Percentiles rank a stretch among this genome's conserved stretches.
These are phyloP conservation scores for Pontederia paniculata DNA, from an alignment of 176 grass and related monocot genomes.

Conservation along the genomic window DNA sequence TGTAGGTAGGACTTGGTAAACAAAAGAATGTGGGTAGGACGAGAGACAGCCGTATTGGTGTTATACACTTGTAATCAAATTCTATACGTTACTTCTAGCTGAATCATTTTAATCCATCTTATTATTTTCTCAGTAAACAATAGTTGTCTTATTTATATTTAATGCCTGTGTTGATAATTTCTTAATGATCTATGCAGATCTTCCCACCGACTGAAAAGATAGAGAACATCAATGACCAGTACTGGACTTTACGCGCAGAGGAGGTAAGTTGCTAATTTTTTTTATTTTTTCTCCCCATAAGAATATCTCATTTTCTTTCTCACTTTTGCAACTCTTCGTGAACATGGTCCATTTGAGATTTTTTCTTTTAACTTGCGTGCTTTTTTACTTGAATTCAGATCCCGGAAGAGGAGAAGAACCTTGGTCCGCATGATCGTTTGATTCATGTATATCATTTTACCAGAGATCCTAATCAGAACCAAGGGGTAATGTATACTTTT, in stretches of 20 bases:
- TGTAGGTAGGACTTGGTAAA: no score
- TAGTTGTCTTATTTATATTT: no score
- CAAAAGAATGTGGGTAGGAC: no score
- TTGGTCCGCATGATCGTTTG: slow-evolving; percentile 74
- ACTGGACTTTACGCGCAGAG: slow-evolving; percentile 94
- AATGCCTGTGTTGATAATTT: background rate
- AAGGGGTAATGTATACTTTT: slow-evolving; percentile 49
- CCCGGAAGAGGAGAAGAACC: slow-evolving; percentile 92
- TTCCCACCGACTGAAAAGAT: slow-evolving; percentile 80
- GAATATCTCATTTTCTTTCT: background rate
- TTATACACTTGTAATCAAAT: background rate
- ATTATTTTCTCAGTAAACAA: no score
- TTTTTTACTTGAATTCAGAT: slow-evolving; percentile 37
- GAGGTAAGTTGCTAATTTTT: slow-evolving; percentile 36
- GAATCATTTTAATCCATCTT: background rate
- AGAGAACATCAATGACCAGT: slow-evolving; percentile 98
- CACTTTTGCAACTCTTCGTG: slow-evolving; percentile 2
- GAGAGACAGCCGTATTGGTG: background rate
- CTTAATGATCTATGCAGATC: slow-evolving; percentile 48
- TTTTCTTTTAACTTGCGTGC: background rate
- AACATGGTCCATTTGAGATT: background rate
- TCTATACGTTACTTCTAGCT: background rate
- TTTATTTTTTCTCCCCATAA: slow-evolving; percentile 8
- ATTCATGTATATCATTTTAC: slow-evolving; percentile 98
- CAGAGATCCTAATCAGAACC: slow-evolving; percentile 77